Evolutionary conservation across 345 rosid species (phyloP).

Genomic region (Eucalyptus curtisii): DNA sequence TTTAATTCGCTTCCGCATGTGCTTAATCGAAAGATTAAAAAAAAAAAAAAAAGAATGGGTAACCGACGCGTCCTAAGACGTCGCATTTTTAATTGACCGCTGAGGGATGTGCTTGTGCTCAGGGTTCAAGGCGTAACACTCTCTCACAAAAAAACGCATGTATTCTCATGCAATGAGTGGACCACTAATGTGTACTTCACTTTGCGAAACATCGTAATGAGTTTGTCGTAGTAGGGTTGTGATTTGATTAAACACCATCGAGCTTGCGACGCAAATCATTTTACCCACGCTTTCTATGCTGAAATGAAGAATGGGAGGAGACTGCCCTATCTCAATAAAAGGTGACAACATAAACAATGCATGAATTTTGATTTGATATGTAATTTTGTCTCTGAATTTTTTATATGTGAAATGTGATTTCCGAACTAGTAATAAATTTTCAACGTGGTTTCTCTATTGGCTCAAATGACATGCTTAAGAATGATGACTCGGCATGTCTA

Average conservation of each 20-base stretch:
- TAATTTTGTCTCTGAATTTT: not conserved
- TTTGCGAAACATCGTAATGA: not conserved
- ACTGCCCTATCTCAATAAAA: not conserved
- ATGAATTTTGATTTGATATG: not conserved
- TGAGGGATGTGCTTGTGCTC: no score
- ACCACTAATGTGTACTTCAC: not conserved
- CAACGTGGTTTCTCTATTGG: fast-evolving
- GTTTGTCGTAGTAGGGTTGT: not conserved
- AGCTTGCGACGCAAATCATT: not conserved
- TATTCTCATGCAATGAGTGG: not conserved
- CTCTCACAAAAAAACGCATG: not conserved
- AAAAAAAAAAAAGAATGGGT: no score
- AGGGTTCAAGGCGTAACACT: no score
- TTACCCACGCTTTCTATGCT: not conserved
- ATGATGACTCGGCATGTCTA: not conserved
- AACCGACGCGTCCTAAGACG: no score
- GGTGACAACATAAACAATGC: not conserved
- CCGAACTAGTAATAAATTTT: not conserved
- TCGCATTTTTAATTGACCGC: no score
- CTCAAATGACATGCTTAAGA: not conserved
- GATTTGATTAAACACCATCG: not conserved
- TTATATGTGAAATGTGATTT: not conserved
- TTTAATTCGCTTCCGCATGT: no score
- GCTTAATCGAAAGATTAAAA: no score
- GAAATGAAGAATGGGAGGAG: not conserved